phyloP scores from a whole-genome alignment of 106 monocot species.

The Amphibolis antarctica region DNA sequence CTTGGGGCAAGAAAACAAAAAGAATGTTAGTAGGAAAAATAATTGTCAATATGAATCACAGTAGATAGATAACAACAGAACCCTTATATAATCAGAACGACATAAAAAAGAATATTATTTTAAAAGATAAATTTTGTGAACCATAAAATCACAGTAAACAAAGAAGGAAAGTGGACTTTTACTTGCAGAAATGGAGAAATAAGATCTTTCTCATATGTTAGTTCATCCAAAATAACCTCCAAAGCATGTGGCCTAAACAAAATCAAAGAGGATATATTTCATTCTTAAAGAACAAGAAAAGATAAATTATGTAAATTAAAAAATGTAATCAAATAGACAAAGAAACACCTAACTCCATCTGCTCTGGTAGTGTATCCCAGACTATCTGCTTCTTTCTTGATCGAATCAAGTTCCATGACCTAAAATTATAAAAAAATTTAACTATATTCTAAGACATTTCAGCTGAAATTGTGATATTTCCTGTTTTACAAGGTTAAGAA shows the following conservation, averaged over 20 bases:
- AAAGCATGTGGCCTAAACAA: conserved; percentile 40
- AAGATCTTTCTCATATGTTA: conserved; percentile 56
- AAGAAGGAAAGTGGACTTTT: conserved; percentile 1
- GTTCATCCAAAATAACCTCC: conserved; percentile 76
- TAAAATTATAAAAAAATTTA: conserved; percentile 18
- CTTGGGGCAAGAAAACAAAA: too few species aligned
- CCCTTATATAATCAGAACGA: neutral
- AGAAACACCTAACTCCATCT: conserved; percentile 53
- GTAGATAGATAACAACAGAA: neutral
- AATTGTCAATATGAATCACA: neutral
- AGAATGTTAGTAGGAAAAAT: too few species aligned
- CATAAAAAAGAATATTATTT: neutral
- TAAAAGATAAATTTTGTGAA: neutral
- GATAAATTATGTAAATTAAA: conserved; percentile 1
- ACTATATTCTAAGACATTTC: neutral
- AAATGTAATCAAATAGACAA: neutral
- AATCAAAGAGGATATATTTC: neutral
- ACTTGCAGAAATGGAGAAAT: conserved; percentile 66
- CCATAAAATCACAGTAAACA: neutral
- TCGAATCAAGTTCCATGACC: conserved; percentile 68
- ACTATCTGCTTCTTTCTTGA: conserved; percentile 57
- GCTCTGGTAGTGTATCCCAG: conserved; percentile 53
- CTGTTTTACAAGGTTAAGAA: neutral
- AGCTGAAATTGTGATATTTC: neutral
- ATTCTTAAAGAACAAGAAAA: neutral